These are phyloP conservation scores for Phialophora chinensis DNA, from an alignment of 2,329 filamentous ascomycete species.

Conservation along the genomic window DNA sequence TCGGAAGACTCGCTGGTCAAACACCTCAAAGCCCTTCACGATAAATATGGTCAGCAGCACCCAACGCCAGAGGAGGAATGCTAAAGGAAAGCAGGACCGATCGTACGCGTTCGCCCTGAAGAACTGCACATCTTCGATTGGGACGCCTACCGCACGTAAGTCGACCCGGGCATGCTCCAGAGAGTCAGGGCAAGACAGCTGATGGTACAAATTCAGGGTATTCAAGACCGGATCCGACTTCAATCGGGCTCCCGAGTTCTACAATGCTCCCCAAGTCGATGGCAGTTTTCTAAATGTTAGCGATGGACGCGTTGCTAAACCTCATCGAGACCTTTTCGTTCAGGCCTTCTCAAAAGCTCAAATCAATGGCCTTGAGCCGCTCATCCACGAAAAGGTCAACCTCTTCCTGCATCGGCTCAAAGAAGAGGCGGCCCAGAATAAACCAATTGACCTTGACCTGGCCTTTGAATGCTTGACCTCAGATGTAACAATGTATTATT, in stretches of 20 bases:
- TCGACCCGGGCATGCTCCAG: background rate
- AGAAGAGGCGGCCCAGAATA: constrained; percentile 8
- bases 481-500: constrained; percentile 27
- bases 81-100: constrained; percentile 35
- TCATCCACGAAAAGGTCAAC: constrained; percentile 40
- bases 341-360: constrained; percentile 44
- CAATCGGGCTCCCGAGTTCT: constrained; percentile 26
- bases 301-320: constrained; percentile 22
- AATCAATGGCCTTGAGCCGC: constrained; percentile 40
- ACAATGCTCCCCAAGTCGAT: constrained; percentile 25
- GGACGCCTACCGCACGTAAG: constrained; percentile 17
- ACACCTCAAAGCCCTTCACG: constrained; percentile 45
- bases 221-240: constrained; percentile 25
- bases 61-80: too few species aligned
- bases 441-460: constrained; percentile 19
- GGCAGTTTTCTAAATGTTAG: constrained; percentile 21
- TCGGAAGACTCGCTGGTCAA: constrained; percentile 43
- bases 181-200: background rate
- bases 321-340: constrained; percentile 34
- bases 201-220: constrained; percentile 1
- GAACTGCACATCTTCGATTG: constrained; percentile 31
- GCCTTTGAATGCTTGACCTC: constrained; percentile 21
- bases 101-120: constrained; percentile 30
- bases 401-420: constrained; percentile 21
- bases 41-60: constrained; percentile 44